A percentile compares a stretch with the other conserved stretches of the same genome.
Evolutionary conservation across 78 protist species (phyloP).

Genomic region (Speleostelium caveatum): DNA sequence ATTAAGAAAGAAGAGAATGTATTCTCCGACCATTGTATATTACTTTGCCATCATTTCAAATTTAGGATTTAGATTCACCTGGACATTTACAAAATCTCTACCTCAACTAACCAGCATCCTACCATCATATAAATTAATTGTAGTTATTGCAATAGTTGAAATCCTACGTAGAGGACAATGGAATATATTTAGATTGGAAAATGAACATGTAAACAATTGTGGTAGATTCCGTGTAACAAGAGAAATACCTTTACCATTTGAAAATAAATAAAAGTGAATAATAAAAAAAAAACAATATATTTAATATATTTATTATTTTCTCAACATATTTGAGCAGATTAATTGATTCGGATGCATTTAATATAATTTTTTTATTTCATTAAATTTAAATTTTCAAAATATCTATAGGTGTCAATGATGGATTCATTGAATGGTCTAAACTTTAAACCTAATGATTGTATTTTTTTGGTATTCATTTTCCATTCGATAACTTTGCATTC

Average conservation of each 20-base stretch:
- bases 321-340: too few species aligned
- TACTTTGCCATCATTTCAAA: conserved; percentile 78
- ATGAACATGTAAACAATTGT: conserved; percentile 81
- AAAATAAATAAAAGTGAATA: too few species aligned
- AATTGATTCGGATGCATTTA: too few species aligned
- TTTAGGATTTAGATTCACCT: conserved; percentile 66
- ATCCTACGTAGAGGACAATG: conserved; percentile 76
- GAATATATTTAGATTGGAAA: conserved; percentile 79
- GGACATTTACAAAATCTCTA: conserved; percentile 75
- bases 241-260: conserved; percentile 77
- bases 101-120: conserved; percentile 35
- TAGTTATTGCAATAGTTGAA: conserved; percentile 57
- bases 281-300: neutral
- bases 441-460: neutral
- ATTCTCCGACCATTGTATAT: conserved; percentile 45
- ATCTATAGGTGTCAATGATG: too few species aligned
- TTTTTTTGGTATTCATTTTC: neutral
- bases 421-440: neutral
- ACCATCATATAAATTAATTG: conserved; percentile 48
- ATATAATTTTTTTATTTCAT: too few species aligned
- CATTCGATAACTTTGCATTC: neutral
- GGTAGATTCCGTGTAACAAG: conserved; percentile 71
- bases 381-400: too few species aligned
- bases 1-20: conserved; percentile 70
- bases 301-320: too few species aligned